Conservation (phyloP, 345 rosid species). For the Erysimum cheiranthoides region DNA sequence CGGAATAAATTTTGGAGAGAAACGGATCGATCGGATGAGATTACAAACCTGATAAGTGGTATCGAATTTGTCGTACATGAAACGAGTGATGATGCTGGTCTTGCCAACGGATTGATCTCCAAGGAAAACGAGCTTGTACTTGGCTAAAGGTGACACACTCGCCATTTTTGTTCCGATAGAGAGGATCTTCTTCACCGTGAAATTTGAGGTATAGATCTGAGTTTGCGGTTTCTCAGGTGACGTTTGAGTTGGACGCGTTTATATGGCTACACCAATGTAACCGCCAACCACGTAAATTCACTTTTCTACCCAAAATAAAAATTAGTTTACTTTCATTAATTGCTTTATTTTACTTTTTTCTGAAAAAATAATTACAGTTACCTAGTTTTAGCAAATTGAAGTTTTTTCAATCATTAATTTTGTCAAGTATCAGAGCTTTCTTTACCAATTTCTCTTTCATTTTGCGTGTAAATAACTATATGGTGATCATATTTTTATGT, state of each 20-base stretch:
- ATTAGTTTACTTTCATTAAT: not conserved
- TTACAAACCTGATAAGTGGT: slow-evolving; percentile 77
- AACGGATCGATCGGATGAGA: not conserved
- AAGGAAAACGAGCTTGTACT: slow-evolving; percentile 80
- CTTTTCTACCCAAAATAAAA: not conserved
- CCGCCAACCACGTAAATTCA: slow-evolving; percentile 47
- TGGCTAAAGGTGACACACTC: slow-evolving; percentile 80
- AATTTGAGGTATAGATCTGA: slow-evolving; percentile 46
- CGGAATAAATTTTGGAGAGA: not conserved
- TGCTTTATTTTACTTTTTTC: not conserved
- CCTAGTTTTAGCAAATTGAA: not conserved
- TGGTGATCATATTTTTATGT: not conserved
- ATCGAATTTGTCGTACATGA: slow-evolving; percentile 96
- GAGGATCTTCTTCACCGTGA: not conserved
- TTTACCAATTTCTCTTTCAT: not conserved
- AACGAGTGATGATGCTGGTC: slow-evolving; percentile 92
- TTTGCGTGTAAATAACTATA: not conserved
- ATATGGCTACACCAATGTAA: slow-evolving; percentile 41
- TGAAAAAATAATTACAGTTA: too few species aligned
- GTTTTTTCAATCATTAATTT: not conserved
- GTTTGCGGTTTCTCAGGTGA: slow-evolving; percentile 26
- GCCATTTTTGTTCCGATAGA: slow-evolving; percentile 53
- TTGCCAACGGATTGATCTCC: slow-evolving; percentile 93
- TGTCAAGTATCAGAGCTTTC: not conserved
- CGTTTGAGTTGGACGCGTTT: slow-evolving; percentile 37